A percentile compares a stretch with the other conserved stretches of the same genome.
Conservation (phyloP, 2,329 filamentous ascomycete genomes). For the Aschersonia sp. region DNA sequence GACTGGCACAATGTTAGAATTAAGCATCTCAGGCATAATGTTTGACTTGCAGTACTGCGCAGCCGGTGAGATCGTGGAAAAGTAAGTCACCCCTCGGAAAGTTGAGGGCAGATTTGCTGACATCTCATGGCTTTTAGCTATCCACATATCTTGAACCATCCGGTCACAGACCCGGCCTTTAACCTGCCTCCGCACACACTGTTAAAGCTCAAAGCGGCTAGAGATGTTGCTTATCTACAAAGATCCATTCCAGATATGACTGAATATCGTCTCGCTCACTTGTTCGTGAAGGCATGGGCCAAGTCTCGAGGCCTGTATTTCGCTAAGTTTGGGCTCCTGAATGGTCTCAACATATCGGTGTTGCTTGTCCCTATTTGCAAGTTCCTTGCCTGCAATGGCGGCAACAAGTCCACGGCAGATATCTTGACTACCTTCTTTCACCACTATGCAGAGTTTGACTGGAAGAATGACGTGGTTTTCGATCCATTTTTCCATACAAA, state of each 20-base stretch:
- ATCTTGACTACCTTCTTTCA: slow-evolving; percentile 46
- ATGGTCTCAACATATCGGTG: slow-evolving; percentile 49
- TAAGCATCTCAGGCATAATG: slow-evolving; percentile 41
- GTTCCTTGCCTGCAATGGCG: slow-evolving; percentile 23
- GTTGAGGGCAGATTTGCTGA: not conserved
- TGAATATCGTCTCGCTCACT: slow-evolving; percentile 42
- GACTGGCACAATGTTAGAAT: slow-evolving; percentile 48
- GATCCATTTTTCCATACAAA: slow-evolving; percentile 44
- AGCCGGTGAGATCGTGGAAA: slow-evolving; percentile 37
- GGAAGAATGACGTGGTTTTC: slow-evolving; percentile 36
- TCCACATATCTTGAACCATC: slow-evolving; percentile 30
- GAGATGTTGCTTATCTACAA: slow-evolving; percentile 46
- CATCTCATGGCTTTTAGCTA: slow-evolving; percentile 16
- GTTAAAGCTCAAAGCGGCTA: slow-evolving; percentile 46
- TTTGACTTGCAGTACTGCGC: slow-evolving; percentile 55
- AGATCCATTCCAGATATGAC: slow-evolving; percentile 43
- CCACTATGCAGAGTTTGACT: slow-evolving; percentile 48
- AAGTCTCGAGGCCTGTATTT: slow-evolving; percentile 47
- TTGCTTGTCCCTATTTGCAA: slow-evolving; percentile 48
- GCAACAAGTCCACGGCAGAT: slow-evolving; percentile 28
- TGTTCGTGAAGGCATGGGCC: slow-evolving; percentile 48
- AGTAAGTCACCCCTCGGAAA: slow-evolving; percentile 11
- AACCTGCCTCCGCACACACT: slow-evolving; percentile 39
- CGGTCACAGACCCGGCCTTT: slow-evolving; percentile 37
- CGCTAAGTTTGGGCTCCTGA: slow-evolving; percentile 48